Evolutionary conservation across 75 land plant species (phyloP).

Genomic region (Pinus tabuliformis): DNA sequence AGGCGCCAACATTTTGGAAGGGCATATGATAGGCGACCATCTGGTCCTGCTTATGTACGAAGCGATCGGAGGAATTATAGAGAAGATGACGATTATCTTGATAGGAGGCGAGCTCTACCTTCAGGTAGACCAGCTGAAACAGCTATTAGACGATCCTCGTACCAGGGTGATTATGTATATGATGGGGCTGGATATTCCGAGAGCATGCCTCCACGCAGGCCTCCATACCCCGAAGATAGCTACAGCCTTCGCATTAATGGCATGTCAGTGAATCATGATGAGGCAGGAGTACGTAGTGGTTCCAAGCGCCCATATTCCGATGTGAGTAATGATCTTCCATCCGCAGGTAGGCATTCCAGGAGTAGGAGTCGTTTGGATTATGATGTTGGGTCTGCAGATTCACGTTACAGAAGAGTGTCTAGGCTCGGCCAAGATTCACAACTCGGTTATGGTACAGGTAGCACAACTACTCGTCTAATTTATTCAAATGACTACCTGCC

Average conservation of each 20-base stretch:
- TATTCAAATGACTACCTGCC: background rate
- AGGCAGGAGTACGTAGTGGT: background rate
- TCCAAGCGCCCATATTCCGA: conserved; percentile 9
- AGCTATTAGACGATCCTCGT: background rate
- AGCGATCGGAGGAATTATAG: too few relatives aligned
- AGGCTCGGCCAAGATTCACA: too few relatives aligned
- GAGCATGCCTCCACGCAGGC: too few relatives aligned
- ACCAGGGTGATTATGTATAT: background rate
- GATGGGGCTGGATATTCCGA: too few relatives aligned
- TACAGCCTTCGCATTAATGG: background rate
- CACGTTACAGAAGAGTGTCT: too few relatives aligned
- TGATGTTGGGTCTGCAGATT: too few relatives aligned
- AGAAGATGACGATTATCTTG: background rate
- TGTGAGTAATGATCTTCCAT: too few relatives aligned
- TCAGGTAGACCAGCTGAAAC: conserved; percentile 5
- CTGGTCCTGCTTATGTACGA: too few relatives aligned
- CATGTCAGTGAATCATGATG: background rate
- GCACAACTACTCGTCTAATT: background rate
- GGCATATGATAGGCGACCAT: too few relatives aligned
- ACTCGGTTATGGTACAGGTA: background rate
- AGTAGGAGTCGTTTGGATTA: too few relatives aligned
- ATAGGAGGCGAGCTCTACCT: background rate
- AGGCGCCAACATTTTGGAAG: too few relatives aligned
- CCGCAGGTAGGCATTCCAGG: too few relatives aligned
- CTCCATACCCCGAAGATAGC: background rate